phyloP scores from a whole-genome alignment of 179 eudicot species.

The Beta corolliflora region DNA sequence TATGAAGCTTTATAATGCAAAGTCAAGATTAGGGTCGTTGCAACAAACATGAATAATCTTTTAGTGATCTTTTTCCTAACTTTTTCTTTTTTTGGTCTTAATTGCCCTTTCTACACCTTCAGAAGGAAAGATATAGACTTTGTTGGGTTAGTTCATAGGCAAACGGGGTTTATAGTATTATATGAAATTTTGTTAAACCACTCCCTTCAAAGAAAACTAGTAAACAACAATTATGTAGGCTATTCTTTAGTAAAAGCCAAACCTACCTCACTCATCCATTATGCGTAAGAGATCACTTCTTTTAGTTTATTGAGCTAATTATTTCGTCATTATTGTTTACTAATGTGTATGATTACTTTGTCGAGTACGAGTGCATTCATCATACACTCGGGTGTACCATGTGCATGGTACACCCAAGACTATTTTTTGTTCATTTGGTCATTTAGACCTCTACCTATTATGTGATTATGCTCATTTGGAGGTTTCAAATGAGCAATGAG shows the following conservation, averaged over 20 bases:
- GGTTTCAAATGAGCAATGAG: background rate
- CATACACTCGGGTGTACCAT: too few species aligned
- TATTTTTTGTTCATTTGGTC: too few species aligned
- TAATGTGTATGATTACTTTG: background rate
- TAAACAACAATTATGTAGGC: background rate
- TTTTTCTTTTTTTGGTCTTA: background rate
- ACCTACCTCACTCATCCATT: conserved; percentile 26
- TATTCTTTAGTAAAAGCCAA: conserved; percentile 4
- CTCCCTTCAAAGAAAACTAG: conserved; percentile 16
- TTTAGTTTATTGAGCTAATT: background rate
- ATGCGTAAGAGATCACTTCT: conserved; percentile 2
- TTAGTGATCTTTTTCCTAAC: conserved; percentile 21
- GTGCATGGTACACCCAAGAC: too few species aligned
- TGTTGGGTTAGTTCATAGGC: conserved; percentile 23
- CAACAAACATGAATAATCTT: conserved; percentile 10
- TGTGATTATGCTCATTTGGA: too few species aligned
- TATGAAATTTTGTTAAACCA: conserved; percentile 28
- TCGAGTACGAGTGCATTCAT: background rate
- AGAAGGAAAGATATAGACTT: conserved; percentile 15
- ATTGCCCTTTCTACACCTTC: conserved; percentile 5
- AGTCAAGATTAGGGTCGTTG: conserved; percentile 24
- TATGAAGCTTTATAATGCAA: background rate
- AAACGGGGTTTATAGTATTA: background rate
- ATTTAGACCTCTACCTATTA: too few species aligned
- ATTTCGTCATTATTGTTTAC: background rate